Conservation (phyloP, 2,329 filamentous ascomycete species). For the Fusarium beomiforme region DNA sequence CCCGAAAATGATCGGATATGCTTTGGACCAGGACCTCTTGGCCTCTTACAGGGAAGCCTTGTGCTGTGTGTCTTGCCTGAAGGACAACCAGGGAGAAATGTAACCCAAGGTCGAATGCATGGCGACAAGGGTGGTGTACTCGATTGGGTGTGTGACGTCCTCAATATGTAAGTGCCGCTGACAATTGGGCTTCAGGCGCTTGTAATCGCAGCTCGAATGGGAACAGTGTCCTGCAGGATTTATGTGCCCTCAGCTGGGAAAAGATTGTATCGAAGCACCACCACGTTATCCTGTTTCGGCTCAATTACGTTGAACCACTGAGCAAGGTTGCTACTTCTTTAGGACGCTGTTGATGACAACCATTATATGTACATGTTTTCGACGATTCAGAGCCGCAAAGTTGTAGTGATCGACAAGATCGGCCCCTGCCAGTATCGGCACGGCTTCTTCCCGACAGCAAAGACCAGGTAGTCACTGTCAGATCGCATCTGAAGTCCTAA, state of each 20-base stretch:
- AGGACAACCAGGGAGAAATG: not conserved
- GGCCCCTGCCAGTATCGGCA: slow-evolving; percentile 40
- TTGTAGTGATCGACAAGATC: slow-evolving; percentile 42
- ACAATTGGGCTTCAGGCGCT: slow-evolving; percentile 11
- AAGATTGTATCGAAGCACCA: not conserved
- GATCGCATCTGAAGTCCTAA: slow-evolving; percentile 21
- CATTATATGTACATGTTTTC: not conserved
- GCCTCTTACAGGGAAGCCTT: not conserved
- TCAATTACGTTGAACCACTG: not conserved
- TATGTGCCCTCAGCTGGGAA: slow-evolving; percentile 22
- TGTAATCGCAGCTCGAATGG: slow-evolving; percentile 29
- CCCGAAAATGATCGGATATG: slow-evolving; percentile 10
- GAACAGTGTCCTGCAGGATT: slow-evolving; percentile 20
- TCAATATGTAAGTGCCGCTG: slow-evolving; percentile 25
- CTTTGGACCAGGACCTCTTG: not conserved
- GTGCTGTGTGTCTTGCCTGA: not conserved
- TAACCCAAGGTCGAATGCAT: not conserved
- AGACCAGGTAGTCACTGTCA: slow-evolving; percentile 21
- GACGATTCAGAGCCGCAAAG: slow-evolving; percentile 36
- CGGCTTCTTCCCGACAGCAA: slow-evolving; percentile 30
- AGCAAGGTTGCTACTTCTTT: slow-evolving; percentile 12
- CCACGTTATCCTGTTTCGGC: slow-evolving; percentile 20
- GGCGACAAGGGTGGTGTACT: slow-evolving; percentile 12
- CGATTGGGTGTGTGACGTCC: slow-evolving; percentile 22
- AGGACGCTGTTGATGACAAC: not conserved